Evolutionary conservation across 148 eudicot species (phyloP).

Genomic region (Rhododendron williamsianum): DNA sequence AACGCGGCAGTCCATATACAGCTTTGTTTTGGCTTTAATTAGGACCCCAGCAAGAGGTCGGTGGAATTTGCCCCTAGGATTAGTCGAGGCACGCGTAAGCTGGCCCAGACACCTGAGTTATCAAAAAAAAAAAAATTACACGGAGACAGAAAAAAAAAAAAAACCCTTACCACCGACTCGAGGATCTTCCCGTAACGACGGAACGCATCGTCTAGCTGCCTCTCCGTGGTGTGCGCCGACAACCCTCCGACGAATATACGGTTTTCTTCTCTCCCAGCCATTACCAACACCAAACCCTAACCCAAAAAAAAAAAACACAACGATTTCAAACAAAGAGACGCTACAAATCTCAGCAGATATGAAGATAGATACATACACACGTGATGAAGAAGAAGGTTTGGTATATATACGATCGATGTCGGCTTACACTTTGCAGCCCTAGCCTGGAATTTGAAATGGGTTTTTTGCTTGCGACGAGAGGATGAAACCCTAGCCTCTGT

Average conservation of each 20-base stretch:
- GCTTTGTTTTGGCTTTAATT: background rate
- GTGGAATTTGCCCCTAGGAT: no score
- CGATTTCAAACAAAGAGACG: background rate
- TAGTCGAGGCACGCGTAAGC: no score
- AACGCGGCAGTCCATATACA: background rate
- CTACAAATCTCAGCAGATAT: background rate
- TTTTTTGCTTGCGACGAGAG: background rate
- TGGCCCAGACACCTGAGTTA: background rate
- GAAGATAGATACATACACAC: background rate
- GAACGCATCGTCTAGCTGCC: slow-evolving; percentile 37
- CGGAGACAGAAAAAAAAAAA: background rate
- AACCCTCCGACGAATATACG: slow-evolving; percentile 50
- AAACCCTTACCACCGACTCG: slow-evolving; percentile 33
- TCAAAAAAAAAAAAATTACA: no score
- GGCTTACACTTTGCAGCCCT: background rate
- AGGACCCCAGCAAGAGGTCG: background rate
- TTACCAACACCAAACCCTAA: background rate
- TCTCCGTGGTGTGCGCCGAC: slow-evolving; percentile 46
- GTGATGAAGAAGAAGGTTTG: background rate
- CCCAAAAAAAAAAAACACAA: background rate
- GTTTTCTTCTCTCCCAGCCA: slow-evolving; percentile 39
- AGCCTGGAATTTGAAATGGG: background rate
- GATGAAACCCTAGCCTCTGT: background rate
- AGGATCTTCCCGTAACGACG: slow-evolving; percentile 44
- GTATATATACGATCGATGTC: background rate